Conservation (phyloP, 2,329 filamentous ascomycete species). For the Exophiala viscosa region DNA sequence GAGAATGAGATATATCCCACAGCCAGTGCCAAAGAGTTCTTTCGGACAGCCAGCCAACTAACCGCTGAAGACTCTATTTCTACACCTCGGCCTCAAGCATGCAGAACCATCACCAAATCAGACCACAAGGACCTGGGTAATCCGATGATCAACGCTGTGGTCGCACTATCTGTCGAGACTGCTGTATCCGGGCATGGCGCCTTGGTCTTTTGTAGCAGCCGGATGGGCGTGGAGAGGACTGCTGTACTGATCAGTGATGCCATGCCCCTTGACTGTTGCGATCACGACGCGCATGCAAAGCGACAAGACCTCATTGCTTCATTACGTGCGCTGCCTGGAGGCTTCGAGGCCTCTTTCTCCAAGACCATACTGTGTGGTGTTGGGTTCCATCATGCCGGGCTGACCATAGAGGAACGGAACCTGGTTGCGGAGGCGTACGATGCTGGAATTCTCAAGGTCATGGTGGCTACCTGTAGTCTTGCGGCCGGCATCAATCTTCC, state of each 20-base stretch:
- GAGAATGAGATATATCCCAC: constrained; percentile 65
- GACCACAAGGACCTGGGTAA: constrained; percentile 60
- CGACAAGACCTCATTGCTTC: constrained; percentile 64
- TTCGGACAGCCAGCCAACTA: constrained; percentile 56
- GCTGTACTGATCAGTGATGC: constrained; percentile 65
- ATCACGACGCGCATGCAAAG: constrained; percentile 51
- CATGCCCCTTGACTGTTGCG: constrained; percentile 53
- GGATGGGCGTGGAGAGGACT: constrained; percentile 63
- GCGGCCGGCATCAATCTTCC: constrained; percentile 77
- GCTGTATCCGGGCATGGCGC: constrained; percentile 66
- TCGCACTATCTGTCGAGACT: constrained; percentile 66
- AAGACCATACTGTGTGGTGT: constrained; percentile 64
- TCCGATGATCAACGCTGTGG: constrained; percentile 65
- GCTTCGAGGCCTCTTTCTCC: constrained; percentile 62
- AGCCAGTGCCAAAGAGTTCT: constrained; percentile 55
- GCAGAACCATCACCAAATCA: constrained; percentile 53
- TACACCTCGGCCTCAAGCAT: constrained; percentile 25
- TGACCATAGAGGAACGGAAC: constrained; percentile 73
- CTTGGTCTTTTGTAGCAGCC: constrained; percentile 70
- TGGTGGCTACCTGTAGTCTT: constrained; percentile 73
- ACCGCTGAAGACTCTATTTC: constrained; percentile 36
- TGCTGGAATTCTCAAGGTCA: constrained; percentile 62
- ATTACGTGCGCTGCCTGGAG: constrained; percentile 61
- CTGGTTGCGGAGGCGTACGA: constrained; percentile 70
- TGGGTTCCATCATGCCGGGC: constrained; percentile 64